Conservation (phyloP, 1,284 basidiomycete genomes). For the Mixia osmundae region DNA sequence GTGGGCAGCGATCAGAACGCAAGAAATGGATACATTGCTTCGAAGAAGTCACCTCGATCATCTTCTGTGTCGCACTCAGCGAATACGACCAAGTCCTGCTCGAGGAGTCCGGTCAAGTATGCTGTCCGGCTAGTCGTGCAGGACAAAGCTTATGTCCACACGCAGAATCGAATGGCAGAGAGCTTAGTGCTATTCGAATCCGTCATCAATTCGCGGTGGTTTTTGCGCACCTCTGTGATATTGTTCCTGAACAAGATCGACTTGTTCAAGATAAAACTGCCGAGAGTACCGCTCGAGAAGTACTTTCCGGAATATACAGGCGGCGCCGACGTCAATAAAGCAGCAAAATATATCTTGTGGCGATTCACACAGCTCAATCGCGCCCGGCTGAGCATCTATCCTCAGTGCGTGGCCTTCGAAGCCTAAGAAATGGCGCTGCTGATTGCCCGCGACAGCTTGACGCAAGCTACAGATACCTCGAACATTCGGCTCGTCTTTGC, state of each 20-base stretch:
- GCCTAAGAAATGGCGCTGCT: slow-evolving; percentile 3
- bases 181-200: slow-evolving; percentile 80
- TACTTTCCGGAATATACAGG: slow-evolving; percentile 82
- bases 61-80: slow-evolving; percentile 63
- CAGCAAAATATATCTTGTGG: slow-evolving; percentile 94
- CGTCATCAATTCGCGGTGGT: slow-evolving; percentile 96
- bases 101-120: slow-evolving; percentile 69
- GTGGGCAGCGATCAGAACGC: slow-evolving; percentile 68
- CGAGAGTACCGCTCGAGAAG: slow-evolving; percentile 57
- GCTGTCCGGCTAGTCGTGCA: slow-evolving; percentile 28
- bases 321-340: slow-evolving; percentile 86
- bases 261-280: slow-evolving; percentile 65
- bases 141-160: slow-evolving; percentile 34
- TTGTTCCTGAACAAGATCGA: slow-evolving; percentile 21
- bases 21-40: slow-evolving; percentile 39
- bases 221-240: slow-evolving; percentile 41
- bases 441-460: slow-evolving; percentile 22
- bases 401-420: slow-evolving; percentile 28
- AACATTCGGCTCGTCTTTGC: slow-evolving; percentile 75
- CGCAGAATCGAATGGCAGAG: slow-evolving; percentile 87
- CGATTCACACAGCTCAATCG: slow-evolving; percentile 87
- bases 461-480: slow-evolving; percentile 35
- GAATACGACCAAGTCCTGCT: slow-evolving; percentile 82
- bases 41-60: slow-evolving; percentile 40
- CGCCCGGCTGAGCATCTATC: slow-evolving; percentile 66